These are phyloP conservation scores for Trichoderma hamatum DNA, from an alignment of 2,329 filamentous ascomycete genomes.

Conservation along the genomic window DNA sequence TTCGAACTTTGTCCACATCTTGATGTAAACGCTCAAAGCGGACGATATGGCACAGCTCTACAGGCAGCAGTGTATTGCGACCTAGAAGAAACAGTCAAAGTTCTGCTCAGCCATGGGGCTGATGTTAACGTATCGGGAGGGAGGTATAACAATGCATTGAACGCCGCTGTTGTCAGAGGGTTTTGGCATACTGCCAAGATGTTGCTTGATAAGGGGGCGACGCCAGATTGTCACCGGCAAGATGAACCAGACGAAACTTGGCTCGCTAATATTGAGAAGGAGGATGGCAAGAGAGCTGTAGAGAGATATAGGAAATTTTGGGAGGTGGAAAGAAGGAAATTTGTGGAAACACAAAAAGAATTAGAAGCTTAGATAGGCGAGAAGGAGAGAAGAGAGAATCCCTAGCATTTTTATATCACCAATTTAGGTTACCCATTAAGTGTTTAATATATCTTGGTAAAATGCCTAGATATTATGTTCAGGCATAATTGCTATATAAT, in stretches of 20 bases:
- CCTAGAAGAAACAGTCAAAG: background rate
- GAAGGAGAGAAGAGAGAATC: background rate
- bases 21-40: constrained; percentile 26
- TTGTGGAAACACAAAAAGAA: background rate
- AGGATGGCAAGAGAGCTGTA: background rate
- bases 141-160: constrained; percentile 19
- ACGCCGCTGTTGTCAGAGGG: constrained; percentile 19
- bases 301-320: constrained; percentile 23
- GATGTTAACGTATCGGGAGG: constrained; percentile 19
- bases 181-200: constrained; percentile 19
- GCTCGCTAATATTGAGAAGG: background rate
- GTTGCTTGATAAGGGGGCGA: constrained; percentile 23
- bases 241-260: background rate
- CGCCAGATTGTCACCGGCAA: constrained; percentile 11
- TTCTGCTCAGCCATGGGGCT: constrained; percentile 27
- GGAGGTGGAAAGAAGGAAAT: background rate
- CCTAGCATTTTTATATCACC: too few species aligned
- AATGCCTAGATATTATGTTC: background rate
- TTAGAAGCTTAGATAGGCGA: background rate
- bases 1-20: constrained; percentile 11
- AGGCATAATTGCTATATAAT: background rate
- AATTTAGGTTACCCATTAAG: too few species aligned
- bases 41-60: constrained; percentile 28
- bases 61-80: constrained; percentile 28
- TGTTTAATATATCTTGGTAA: too few species aligned